Conservation (phyloP, 768 basidiomycete genomes). For the Pleurotus tuber-regium region DNA sequence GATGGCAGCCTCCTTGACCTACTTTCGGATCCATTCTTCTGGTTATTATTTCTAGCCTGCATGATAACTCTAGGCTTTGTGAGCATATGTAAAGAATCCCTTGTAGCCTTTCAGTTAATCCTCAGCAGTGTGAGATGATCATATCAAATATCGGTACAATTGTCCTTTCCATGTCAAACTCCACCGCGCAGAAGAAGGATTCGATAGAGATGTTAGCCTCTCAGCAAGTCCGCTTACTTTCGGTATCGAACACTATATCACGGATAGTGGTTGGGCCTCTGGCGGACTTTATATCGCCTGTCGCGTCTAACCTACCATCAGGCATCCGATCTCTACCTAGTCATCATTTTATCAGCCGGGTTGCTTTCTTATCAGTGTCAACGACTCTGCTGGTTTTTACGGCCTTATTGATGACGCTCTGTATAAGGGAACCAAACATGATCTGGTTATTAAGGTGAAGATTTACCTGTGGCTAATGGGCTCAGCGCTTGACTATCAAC, state of each 20-base stretch:
- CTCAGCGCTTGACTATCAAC: not conserved
- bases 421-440: slow-evolving; percentile 43
- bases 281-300: slow-evolving; percentile 72
- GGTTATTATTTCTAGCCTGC: slow-evolving; percentile 9
- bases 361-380: slow-evolving; percentile 54
- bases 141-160: slow-evolving; percentile 82
- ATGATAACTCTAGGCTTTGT: slow-evolving; percentile 14
- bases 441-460: slow-evolving; percentile 73
- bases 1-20: slow-evolving; percentile 10
- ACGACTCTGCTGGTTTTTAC: slow-evolving; percentile 46
- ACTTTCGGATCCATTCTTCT: slow-evolving; percentile 15
- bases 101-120: not conserved
- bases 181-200: slow-evolving; percentile 12
- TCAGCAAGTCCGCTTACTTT: slow-evolving; percentile 68
- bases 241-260: slow-evolving; percentile 68
- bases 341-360: slow-evolving; percentile 58
- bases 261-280: slow-evolving; percentile 66
- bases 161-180: slow-evolving; percentile 51
- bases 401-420: slow-evolving; percentile 54
- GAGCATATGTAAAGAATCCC: not conserved
- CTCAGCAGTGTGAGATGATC: slow-evolving; percentile 69
- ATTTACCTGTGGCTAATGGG: too few relatives aligned
- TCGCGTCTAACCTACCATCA: slow-evolving; percentile 40
- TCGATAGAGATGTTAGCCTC: slow-evolving; percentile 40
- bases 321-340: slow-evolving; percentile 34